Evolutionary conservation across 768 basidiomycete genomes (phyloP), one percentile per base, ranked within the genome.

Genomic region (Collybia nuda): DNA sequence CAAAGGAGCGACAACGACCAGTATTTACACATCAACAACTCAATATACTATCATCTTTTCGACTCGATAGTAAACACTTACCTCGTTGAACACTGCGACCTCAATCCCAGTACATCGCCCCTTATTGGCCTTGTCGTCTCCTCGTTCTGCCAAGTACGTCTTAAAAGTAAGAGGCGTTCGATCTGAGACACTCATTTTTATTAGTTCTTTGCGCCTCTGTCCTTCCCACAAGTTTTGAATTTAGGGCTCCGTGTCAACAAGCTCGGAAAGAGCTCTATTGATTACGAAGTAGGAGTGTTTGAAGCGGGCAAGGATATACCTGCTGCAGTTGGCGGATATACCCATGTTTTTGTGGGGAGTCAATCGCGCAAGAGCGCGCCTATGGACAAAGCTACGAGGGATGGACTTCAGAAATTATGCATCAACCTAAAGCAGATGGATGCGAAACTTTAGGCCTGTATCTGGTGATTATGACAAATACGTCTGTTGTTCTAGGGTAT

Each of bases 1-100:
- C 23, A 12, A 28, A 92, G 90, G 90, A 88, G 79, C 57, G 90
- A 92, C 74, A 92, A 91, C 59, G 90, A 92, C 72, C 88, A 90
- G 58, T 92, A 92, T 61, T 76, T 80, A 11, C 90, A 92, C 53
- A 71, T 91, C 60, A 91, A 92, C 68, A 93, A 92, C 65, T 76
- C 86, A 0, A 69, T 90, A 14, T 93, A 90, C 67, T 88, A 89
- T 61, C 86, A 88, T 59, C 75, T 89, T 49, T 88, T 91, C 67
- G 90, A 92, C 68, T 88, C 89, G 4, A 72, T 90, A 59, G 73
- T 92, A 66, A 93, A 92, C 64, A 78, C 85, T 7, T 93, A 89
- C 66, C 81, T 91, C 53, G 83, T 90, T 32, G 70, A 79, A 47
- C 70, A 75, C 26, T 91, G 88, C 56, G 76, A 73, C 9, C 72